These are phyloP conservation scores for Kregervanrija delftensis DNA, from an alignment of 805 yeast species.

Conservation along the genomic window DNA sequence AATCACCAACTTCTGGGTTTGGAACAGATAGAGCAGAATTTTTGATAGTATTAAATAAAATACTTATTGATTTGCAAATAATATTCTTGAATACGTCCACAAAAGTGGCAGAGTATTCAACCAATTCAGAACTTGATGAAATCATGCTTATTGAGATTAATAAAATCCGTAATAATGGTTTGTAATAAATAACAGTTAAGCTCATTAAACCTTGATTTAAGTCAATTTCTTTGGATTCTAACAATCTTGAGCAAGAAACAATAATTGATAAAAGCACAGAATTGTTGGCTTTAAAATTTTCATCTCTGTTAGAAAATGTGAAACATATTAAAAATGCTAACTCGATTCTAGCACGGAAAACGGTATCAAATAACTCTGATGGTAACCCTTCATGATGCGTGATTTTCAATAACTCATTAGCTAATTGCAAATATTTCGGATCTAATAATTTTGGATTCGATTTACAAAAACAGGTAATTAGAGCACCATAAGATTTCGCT, in stretches of 20 bases:
- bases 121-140: constrained; percentile 29
- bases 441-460: constrained; percentile 26
- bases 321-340: constrained; percentile 49
- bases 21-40: constrained; percentile 41
- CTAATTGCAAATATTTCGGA: constrained; percentile 27
- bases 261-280: constrained; percentile 35
- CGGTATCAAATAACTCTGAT: constrained; percentile 38
- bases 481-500: constrained; percentile 73
- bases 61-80: constrained; percentile 58
- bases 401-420: constrained; percentile 43
- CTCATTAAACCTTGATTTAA: constrained; percentile 37
- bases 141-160: constrained; percentile 41
- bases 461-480: constrained; percentile 60
- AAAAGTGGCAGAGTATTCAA: constrained; percentile 44
- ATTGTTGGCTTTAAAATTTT: constrained; percentile 26
- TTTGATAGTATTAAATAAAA: constrained; percentile 52
- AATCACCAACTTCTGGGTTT: constrained; percentile 28
- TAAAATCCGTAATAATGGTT: constrained; percentile 56
- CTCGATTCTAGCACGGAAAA: constrained; percentile 60
- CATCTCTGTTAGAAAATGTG: constrained; percentile 28
- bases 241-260: constrained; percentile 36
- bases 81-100: constrained; percentile 54
- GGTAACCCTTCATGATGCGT: constrained; percentile 47
- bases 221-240: constrained; percentile 43
- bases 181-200: constrained; percentile 35